Percentiles rank a stretch among this genome's conserved stretches.
Conservation (phyloP, 441 rosid species). For the Croton setiger region DNA sequence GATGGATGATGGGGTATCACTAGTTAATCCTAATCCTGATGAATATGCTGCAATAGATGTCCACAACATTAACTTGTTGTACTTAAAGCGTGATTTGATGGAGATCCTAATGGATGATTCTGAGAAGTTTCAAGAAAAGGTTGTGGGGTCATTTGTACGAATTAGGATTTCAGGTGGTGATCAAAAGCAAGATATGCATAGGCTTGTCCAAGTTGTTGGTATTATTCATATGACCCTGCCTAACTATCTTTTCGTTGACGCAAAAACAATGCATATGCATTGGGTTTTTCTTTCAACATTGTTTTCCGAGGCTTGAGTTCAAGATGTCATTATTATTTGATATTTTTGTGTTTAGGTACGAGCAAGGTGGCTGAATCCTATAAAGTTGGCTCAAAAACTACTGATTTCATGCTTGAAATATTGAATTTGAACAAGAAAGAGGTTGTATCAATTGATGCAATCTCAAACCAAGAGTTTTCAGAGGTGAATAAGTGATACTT, state of each 20-base stretch:
- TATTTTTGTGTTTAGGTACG: constrained; percentile 54
- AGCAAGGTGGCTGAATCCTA: constrained; percentile 58
- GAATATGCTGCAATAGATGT: constrained; percentile 88
- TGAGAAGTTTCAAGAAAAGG: constrained; percentile 69
- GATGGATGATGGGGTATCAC: constrained; percentile 45
- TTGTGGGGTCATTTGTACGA: constrained; percentile 87
- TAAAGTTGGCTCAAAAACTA: constrained; percentile 56
- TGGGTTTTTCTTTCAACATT: constrained; percentile 3
- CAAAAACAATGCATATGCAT: constrained; percentile 17
- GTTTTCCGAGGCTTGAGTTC: background rate
- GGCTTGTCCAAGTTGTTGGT: constrained; percentile 98
- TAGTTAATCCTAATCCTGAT: constrained; percentile 46
- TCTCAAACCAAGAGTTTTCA: constrained; percentile 87
- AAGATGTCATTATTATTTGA: constrained; percentile 2
- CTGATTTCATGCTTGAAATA: constrained; percentile 71
- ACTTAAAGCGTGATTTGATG: constrained; percentile 63
- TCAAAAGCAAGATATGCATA: constrained; percentile 66
- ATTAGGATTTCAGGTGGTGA: constrained; percentile 65
- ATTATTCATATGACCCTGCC: constrained; percentile 31
- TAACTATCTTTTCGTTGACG: constrained; percentile 19
- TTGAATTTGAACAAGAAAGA: constrained; percentile 74
- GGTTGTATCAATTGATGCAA: constrained; percentile 60
- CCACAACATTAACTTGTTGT: constrained; percentile 79
- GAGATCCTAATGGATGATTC: constrained; percentile 70
- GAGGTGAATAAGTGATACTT: constrained; percentile 51